Conservation (phyloP, 2,329 filamentous ascomycete genomes). For the Cladosporium oxysporum region DNA sequence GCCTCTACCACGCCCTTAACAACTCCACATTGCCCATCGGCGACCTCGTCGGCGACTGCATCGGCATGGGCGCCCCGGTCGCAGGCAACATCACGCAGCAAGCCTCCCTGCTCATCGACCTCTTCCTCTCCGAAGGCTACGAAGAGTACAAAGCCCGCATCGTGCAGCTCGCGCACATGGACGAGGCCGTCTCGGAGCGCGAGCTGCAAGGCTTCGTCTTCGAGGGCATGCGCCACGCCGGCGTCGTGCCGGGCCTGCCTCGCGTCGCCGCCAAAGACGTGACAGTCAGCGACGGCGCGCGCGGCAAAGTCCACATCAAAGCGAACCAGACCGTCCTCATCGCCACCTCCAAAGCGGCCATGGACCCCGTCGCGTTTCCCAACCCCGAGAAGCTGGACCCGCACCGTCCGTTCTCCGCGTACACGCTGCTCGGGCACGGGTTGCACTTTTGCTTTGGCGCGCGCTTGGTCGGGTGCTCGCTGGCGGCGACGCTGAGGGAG, state of each 20-base stretch:
- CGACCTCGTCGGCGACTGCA: slow-evolving; percentile 42
- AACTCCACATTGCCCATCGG: slow-evolving; percentile 49
- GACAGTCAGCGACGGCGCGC: slow-evolving; percentile 48
- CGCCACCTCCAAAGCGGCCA: slow-evolving; percentile 46
- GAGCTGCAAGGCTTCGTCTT: slow-evolving; percentile 57
- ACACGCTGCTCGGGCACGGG: slow-evolving; percentile 44
- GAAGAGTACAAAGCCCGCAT: slow-evolving; percentile 53
- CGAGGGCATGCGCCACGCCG: slow-evolving; percentile 57
- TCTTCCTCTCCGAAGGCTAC: slow-evolving; percentile 54
- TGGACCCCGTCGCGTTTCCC: slow-evolving; percentile 45
- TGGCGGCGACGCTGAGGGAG: slow-evolving; percentile 47
- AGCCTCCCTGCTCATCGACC: slow-evolving; percentile 55
- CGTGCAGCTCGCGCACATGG: slow-evolving; percentile 50
- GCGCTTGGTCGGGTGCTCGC: slow-evolving; percentile 41
- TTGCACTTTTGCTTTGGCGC: slow-evolving; percentile 47
- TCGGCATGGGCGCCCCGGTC: slow-evolving; percentile 49
- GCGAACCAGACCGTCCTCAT: slow-evolving; percentile 47
- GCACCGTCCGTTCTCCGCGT: slow-evolving; percentile 43
- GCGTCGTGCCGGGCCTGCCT: slow-evolving; percentile 52
- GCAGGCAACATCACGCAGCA: slow-evolving; percentile 56
- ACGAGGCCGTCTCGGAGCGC: slow-evolving; percentile 44
- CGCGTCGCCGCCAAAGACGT: slow-evolving; percentile 50
- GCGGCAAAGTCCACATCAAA: slow-evolving; percentile 51
- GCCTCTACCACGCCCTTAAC: slow-evolving; percentile 53
- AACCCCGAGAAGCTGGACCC: slow-evolving; percentile 46